Percentiles rank a stretch among this genome's conserved stretches.
Evolutionary conservation across 2,329 filamentous ascomycete genomes (phyloP).

Genomic region (Onygenales sp.): DNA sequence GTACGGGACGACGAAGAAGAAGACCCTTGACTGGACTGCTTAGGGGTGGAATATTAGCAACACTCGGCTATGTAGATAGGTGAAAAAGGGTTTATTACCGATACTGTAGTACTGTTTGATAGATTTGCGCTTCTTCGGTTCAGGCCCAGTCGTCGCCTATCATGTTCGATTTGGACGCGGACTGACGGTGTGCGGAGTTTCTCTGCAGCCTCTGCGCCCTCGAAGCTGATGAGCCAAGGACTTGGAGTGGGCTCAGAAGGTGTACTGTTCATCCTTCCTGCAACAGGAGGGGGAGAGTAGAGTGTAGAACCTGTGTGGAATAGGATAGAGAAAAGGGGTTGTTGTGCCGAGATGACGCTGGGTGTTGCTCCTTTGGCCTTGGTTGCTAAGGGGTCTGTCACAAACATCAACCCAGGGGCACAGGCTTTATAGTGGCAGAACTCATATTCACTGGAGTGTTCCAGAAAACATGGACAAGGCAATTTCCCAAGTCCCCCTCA

Average conservation of each 20-base stretch:
- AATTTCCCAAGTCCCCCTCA: no score
- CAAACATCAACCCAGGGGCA: no score
- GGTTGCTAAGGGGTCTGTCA: neutral
- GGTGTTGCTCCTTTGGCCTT: neutral
- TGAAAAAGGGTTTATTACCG: neutral
- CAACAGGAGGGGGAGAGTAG: neutral
- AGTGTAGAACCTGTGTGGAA: neutral
- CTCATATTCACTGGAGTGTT: no score
- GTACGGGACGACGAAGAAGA: neutral
- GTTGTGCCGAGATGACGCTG: neutral
- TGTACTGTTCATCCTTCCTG: neutral
- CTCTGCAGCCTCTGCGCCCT: neutral
- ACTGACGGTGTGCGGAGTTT: neutral
- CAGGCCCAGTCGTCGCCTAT: neutral
- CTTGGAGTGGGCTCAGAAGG: neutral
- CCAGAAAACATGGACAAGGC: no score
- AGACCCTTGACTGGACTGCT: neutral
- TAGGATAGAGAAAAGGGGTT: neutral
- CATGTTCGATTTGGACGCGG: neutral
- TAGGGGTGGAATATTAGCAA: no score
- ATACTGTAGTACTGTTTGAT: neutral
- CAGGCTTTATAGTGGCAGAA: no score
- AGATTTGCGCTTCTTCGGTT: neutral
- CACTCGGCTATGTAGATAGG: no score
- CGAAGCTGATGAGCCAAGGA: slow-evolving; percentile 4